Evolutionary conservation across 2,329 filamentous ascomycete species (phyloP), one percentile per base, ranked within the genome.

Genomic region (Penicillium thymicola): DNA sequence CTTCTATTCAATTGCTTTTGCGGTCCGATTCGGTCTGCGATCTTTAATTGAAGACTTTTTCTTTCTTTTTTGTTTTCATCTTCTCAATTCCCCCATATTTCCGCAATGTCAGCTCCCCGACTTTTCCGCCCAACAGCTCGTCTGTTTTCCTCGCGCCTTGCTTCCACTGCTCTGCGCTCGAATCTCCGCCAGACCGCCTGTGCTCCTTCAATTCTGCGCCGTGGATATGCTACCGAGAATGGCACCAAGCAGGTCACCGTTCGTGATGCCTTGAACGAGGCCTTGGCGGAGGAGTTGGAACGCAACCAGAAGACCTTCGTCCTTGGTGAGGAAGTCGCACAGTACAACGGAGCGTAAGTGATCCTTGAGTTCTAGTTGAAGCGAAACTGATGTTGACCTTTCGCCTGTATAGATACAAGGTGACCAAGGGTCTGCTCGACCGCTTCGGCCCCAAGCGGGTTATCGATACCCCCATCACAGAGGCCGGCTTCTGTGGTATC

Each of bases 381-480:
- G 53, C 27, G 25, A 34, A 51, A 53, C 44, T 37, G 32, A 40
- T 52, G 70, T 78, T 82, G 68, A 82, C 71, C 10, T 60, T 54
- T 41, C 30, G 28, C 57, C 34, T 43, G 25, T 51, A 63, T 68
- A 86, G 83, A 74, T 99, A 99, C 87, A 99, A 99, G 82, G 93
- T 99, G 75, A 99, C 94, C 72, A 97, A 96, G 83, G 94, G 94
- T 67, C 86, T 99, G 63, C 79, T 97, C 71, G 94, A 99, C 80
- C 89, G 93, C 70, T 99, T 99, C 76, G 94, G 94, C 69, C 92
- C 96, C 62, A 95, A 93, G 85, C 86, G 94, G 76, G 89, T 99
- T 68, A 99, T 99, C 73, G 94, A 99, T 79, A 96, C 89, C 64
- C 94, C 94, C 72, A 99, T 99, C 79, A 99, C 94, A 60, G 94